Evolutionary conservation across 1,139 yeast genomes (phyloP).

Genomic region (Magnusiomyces suaveolens): DNA sequence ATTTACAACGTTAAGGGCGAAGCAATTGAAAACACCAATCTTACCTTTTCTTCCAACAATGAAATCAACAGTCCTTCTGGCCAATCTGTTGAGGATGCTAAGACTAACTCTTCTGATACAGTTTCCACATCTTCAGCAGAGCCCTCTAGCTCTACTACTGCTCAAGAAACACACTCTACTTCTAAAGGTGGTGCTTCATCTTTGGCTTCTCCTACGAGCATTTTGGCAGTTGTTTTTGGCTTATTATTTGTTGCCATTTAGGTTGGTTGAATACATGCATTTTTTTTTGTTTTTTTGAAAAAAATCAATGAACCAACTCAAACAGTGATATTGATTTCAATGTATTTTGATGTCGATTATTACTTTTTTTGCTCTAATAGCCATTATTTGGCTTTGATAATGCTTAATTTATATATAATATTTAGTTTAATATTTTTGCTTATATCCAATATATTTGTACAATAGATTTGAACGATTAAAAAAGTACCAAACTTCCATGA

Average conservation of each 20-base stretch:
- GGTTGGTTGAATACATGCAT: too few species aligned
- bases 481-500: too few species aligned
- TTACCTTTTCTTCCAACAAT: conserved; percentile 21
- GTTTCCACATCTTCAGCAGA: conserved; percentile 6
- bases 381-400: too few species aligned
- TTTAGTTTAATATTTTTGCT: too few species aligned
- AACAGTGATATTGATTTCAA: too few species aligned
- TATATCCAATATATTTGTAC: too few species aligned
- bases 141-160: conserved; percentile 8
- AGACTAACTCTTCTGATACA: conserved; percentile 7
- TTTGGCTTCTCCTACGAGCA: background rate
- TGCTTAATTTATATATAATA: too few species aligned
- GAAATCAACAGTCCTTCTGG: conserved; percentile 24
- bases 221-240: background rate
- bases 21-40: conserved; percentile 41
- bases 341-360: too few species aligned
- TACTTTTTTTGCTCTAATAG: too few species aligned
- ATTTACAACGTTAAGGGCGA: conserved; percentile 46
- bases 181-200: background rate
- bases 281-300: too few species aligned
- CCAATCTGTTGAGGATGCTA: conserved; percentile 4
- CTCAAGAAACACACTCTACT: conserved; percentile 15
- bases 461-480: too few species aligned
- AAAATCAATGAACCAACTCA: too few species aligned
- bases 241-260: background rate